Conservation (phyloP, 176 grass and related monocot genomes). For the Cocos nucifera region DNA sequence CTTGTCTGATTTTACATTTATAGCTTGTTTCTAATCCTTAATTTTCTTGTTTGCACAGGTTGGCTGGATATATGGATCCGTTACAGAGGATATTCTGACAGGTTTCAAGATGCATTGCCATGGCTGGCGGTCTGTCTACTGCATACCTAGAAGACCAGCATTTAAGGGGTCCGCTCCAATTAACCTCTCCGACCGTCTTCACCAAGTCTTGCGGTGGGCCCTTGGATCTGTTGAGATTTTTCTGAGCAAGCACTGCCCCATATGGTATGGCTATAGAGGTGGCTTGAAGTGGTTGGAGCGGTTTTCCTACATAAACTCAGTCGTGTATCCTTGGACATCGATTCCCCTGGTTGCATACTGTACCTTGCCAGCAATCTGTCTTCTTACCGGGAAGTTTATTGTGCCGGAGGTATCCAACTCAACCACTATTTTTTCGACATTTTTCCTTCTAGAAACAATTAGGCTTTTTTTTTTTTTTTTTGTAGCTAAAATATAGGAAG, state of each 20-base stretch:
- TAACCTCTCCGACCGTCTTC: constrained; percentile 43
- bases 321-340: constrained; percentile 48
- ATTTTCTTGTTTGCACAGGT: constrained; percentile 13
- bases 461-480: too few relatives aligned
- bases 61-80: constrained; percentile 50
- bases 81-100: constrained; percentile 43
- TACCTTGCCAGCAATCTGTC: constrained; percentile 42
- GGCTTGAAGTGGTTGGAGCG: constrained; percentile 41
- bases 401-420: constrained; percentile 30
- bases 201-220: constrained; percentile 47
- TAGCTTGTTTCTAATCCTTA: not conserved
- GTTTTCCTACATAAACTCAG: constrained; percentile 41
- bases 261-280: constrained; percentile 47
- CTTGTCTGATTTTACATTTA: not conserved
- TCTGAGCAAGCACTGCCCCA: constrained; percentile 51
- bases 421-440: not conserved
- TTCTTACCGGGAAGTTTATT: constrained; percentile 42
- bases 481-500: not conserved
- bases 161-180: constrained; percentile 48
- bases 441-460: too few relatives aligned
- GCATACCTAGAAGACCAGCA: constrained; percentile 39
- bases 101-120: constrained; percentile 55
- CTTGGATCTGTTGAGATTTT: constrained; percentile 50
- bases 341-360: constrained; percentile 43
- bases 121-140: constrained; percentile 51